These are phyloP conservation scores for Aureobasidium melanogenum DNA, from an alignment of 2,329 filamentous ascomycete genomes.

Conservation along the genomic window DNA sequence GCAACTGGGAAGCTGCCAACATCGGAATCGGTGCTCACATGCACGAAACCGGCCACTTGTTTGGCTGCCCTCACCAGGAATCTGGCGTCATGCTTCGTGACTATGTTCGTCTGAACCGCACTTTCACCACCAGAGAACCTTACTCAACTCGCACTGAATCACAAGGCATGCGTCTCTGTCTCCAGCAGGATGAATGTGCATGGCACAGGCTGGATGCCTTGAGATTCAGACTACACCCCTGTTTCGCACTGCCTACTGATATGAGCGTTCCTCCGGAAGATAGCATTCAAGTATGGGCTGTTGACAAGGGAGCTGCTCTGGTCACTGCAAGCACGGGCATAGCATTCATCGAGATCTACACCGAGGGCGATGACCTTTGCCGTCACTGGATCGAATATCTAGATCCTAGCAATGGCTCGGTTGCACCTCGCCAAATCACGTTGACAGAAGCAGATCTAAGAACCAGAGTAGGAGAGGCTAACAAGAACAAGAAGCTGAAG, in stretches of 20 bases:
- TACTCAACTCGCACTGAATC: conserved; percentile 81
- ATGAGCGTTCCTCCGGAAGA: conserved; percentile 51
- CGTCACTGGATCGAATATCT: conserved; percentile 73
- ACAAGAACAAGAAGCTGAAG: conserved; percentile 59
- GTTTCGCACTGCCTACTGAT: conserved; percentile 78
- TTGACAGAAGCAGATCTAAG: conserved; percentile 70
- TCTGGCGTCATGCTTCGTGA: conserved; percentile 87
- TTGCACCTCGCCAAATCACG: conserved; percentile 60
- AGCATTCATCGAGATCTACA: conserved; percentile 74
- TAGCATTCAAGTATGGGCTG: conserved; percentile 77
- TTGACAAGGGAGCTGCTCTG: conserved; percentile 67
- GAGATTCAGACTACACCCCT: conserved; percentile 82
- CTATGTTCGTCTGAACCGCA: conserved; percentile 74
- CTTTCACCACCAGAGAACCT: conserved; percentile 71
- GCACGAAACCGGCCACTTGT: conserved; percentile 81
- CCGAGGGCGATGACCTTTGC: conserved; percentile 72
- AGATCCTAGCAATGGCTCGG: conserved; percentile 47
- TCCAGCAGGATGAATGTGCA: conserved; percentile 71
- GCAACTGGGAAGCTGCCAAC: conserved; percentile 91
- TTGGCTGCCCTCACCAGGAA: conserved; percentile 85
- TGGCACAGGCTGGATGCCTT: conserved; percentile 89
- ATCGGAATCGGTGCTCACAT: conserved; percentile 89
- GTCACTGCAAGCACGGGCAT: conserved; percentile 74
- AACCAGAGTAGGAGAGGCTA: conserved; percentile 59
- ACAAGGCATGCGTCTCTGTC: conserved; percentile 63